Evolutionary conservation across 768 basidiomycete species (phyloP), one percentile per base, ranked within the genome.

Genomic region (Boletus bicolor): DNA sequence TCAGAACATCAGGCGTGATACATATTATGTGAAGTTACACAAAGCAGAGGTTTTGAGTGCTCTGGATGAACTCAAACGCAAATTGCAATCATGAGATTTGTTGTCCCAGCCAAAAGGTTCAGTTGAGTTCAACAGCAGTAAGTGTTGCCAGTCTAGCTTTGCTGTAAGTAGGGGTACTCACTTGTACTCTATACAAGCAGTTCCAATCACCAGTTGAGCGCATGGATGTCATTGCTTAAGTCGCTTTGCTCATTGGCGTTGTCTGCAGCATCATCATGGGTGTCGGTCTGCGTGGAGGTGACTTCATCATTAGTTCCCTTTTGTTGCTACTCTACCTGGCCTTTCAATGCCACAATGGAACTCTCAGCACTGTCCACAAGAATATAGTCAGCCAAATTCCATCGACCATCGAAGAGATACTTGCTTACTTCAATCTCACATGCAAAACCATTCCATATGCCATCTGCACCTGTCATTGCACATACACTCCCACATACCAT

Each of bases 241-340:
- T 59, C 1, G 19, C 51, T 1, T 14, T 56, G 8, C 4, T 56
- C 0, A 45, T 59, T 7, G 39, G 32, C 7, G 15, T 56, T 0
- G 21, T 56, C 6, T 56, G 55, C 32, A 53, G 2, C 1, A 19
- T 63, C 11, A 26, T 72, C 14, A 56, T 66, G 49, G 58, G 60
- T 0, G 43, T 69, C 19, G 48, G 63, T 12, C 32, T 7, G 1
- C 5, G 11, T 9, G 55, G 44, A 0, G 44, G 54, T 9, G 53
- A 68, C 24, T 66, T 69, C 51, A 55, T 71, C 14, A 39, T 71
- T 7, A 17, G n/a, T 4, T 39, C 57, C 1, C 44, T 72, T 0
- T 58, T 41, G 7, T 14, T 54, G 1, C 7, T 58, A 4, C 54
- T 58, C 4, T 58, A 49, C 9, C 43, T 56, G 0, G 42, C 49